These are phyloP conservation scores for Ophiocordyceps sinensis DNA, from an alignment of 2,329 filamentous ascomycete genomes.

Conservation along the genomic window DNA sequence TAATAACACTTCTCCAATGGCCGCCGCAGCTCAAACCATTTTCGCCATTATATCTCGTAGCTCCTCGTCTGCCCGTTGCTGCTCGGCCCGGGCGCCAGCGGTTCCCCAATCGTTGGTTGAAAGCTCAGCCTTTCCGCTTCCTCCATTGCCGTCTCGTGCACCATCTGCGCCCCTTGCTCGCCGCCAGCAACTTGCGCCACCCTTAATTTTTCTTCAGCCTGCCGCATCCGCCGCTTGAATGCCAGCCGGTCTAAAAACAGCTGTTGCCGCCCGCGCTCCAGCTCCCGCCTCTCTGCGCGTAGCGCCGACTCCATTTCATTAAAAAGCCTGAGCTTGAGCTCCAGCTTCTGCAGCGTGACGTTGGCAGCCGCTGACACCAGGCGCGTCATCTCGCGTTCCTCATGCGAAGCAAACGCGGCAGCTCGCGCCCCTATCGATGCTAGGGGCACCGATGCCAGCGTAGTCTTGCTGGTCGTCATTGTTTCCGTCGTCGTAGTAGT, in stretches of 20 bases:
- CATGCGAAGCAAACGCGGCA: constrained; percentile 80
- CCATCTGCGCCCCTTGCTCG: constrained; percentile 33
- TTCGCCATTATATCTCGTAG: constrained; percentile 31
- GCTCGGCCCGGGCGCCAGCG: constrained; percentile 38
- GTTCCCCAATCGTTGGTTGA: constrained; percentile 26
- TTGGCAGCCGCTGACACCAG: constrained; percentile 88
- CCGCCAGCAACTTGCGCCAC: constrained; percentile 33
- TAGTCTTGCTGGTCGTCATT: constrained; percentile 29
- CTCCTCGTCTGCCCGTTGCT: constrained; percentile 41
- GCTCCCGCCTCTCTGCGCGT: constrained; percentile 79
- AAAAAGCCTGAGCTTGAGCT: constrained; percentile 92
- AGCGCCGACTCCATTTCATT: constrained; percentile 89
- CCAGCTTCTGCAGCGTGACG: constrained; percentile 85
- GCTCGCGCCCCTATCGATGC: constrained; percentile 76
- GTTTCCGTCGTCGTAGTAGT: constrained; percentile 38
- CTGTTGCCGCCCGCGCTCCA: constrained; percentile 83
- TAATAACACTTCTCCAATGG: too few relatives aligned
- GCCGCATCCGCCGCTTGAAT: constrained; percentile 76
- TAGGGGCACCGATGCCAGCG: constrained; percentile 64
- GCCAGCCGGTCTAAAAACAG: constrained; percentile 83
- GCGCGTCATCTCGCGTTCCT: constrained; percentile 92
- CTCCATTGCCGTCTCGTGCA: constrained; percentile 25
- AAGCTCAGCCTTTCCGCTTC: constrained; percentile 41
- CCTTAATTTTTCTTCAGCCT: constrained; percentile 65
- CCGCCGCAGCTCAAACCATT: too few relatives aligned